Evolutionary conservation across 2,329 filamentous ascomycete species (phyloP), one percentile per base, ranked within the genome.

Genomic region (Penicillium sp.): DNA sequence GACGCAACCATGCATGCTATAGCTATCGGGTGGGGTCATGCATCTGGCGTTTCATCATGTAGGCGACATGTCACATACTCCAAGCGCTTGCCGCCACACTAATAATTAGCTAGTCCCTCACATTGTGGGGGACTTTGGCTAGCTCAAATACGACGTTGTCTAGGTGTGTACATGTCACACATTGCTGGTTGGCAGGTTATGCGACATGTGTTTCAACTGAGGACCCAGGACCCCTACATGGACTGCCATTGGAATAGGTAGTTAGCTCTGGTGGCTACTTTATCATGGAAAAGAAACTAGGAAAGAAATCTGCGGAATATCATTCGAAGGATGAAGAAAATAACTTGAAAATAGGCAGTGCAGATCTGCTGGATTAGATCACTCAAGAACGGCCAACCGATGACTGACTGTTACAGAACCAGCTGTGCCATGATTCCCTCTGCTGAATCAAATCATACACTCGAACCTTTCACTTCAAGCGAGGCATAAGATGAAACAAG

Each of bases 101-200:
- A 45, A 48, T 53, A 48, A 48, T n/a, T 23, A 33, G n/a, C 42
- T 23, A 1, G 13, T 31, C 51, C 42, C 51, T 53, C 49, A 27
- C 25, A 17, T 39, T 23, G n/a, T 49, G 27, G 19, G 25, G 5
- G 25, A 33, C 6, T 51, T 17, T 10, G 17, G n/a, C 29, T 17
- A 17, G 12, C 19, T 17, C 44, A 47, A 47, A 19, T 21, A 33
- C 5, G 19, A 29, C 13, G 39, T 9, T 10, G 17, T 4, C 6
- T 31, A 15, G n/a, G n/a, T 15, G 13, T 6, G 10, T n/a, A 21
- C 1, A 45, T 31, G n/a, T 21, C 27, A n/a, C 29, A 25, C 21
- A 13, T 25, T 23, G 33, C 19, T 21, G 6, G 10, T 4, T 27
- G 3, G 23, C 9, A 49, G 9, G 3, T 25, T 38, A 49, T 27